These are phyloP conservation scores for Calonectria naviculata DNA, from an alignment of 2,329 filamentous ascomycete genomes.

Conservation along the genomic window DNA sequence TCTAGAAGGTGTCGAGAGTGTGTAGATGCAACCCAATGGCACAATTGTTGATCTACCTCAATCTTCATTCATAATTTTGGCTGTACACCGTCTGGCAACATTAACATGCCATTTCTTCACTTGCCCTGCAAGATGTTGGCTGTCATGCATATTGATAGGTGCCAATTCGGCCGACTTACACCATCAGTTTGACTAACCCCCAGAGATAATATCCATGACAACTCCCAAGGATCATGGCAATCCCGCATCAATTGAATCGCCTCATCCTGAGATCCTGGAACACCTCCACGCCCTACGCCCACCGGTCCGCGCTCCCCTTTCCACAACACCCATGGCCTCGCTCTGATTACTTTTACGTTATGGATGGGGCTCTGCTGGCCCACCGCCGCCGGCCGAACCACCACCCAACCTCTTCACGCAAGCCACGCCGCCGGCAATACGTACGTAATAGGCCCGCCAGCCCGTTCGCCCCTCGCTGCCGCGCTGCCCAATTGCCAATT, in stretches of 20 bases:
- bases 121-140: too few species aligned
- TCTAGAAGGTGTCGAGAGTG: neutral
- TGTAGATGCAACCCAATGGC: neutral
- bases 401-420: neutral
- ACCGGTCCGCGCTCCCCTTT: neutral
- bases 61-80: too few species aligned
- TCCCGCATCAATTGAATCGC: neutral
- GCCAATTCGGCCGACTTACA: too few species aligned
- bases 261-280: neutral
- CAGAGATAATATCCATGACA: neutral
- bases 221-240: neutral
- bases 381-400: neutral
- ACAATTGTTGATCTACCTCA: neutral
- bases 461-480: neutral
- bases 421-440: slow-evolving; percentile 4
- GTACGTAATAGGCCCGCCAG: neutral
- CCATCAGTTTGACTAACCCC: too few species aligned
- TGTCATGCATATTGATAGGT: too few species aligned
- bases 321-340: neutral
- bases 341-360: slow-evolving; percentile 11
- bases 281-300: neutral
- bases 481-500: neutral
- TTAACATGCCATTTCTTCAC: too few species aligned
- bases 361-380: slow-evolving; percentile 9
- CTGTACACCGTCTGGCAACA: too few species aligned